Base-by-base conservation (phyloP, 2,329 filamentous ascomycete genomes). In the Lasiodiplodia theobromae region DNA sequence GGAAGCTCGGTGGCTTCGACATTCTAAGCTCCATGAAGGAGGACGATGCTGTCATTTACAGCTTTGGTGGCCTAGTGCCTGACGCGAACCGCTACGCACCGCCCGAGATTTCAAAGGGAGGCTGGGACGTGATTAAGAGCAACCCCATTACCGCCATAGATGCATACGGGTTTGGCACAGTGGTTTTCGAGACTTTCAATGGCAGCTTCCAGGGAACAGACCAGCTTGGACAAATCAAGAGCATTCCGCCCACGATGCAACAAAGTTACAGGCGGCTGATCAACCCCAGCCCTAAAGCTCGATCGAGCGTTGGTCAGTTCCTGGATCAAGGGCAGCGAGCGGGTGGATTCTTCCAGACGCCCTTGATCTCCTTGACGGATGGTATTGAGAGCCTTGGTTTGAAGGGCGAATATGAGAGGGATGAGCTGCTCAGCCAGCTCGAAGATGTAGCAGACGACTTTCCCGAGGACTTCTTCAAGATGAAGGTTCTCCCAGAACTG, bases 381-480 rank as follows among this genome's bases (percentile, higher is more conserved):
- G 94, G 93, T 40, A 93, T 98, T 67, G 96, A 99, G 68, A 97
- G 92, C 73, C 84, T 99, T 44, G 95, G 95, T 0, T 86, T 98
- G 72, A 99, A 97, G 81, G 89, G 86, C 25, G 91, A 95, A 67
- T 85, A 87, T 8, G 96, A 99, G 80, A 87, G 93, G 70, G 94
- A 97, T 68, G 87, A 89, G 60, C 21, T 58, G 18, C 28, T 52
- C 38, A 86, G 84, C 72, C 93, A 97, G 75, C 87, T 99, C 6
- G 93, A 97, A 72, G 86, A 92, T 69, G 86, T 97, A 5, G 91
- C 93, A 0, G 93, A 97, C 72, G 94, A 99, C 78, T 97, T 98
- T 70, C 96, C 96, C 0, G 95, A 97, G 76, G 96, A 98, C 69
- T 99, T 97, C 79, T 97, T 98, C 85, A 97, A 96, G 77, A 92